Evolutionary conservation across 148 eudicot genomes (phyloP).

Genomic region (Limonium bicolor): DNA sequence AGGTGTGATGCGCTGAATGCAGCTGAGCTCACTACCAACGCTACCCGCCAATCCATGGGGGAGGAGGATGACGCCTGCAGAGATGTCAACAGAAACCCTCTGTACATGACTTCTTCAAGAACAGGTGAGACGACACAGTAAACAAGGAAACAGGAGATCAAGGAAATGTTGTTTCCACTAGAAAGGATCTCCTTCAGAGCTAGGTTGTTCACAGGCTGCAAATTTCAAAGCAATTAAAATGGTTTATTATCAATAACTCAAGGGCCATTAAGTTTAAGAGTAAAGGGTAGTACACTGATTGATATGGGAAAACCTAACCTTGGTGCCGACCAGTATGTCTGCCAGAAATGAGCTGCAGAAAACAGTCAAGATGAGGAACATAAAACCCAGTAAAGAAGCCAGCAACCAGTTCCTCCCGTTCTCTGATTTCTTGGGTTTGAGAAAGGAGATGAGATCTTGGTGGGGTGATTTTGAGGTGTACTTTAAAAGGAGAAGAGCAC

Average conservation of each 20-base stretch:
- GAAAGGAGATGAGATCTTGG: slow-evolving; percentile 21
- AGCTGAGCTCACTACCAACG: slow-evolving; percentile 53
- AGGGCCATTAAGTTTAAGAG: no score
- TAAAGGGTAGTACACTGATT: no score
- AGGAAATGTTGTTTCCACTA: slow-evolving; percentile 30
- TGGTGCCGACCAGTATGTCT: slow-evolving; percentile 32
- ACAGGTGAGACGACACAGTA: slow-evolving; percentile 67
- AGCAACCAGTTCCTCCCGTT: slow-evolving; percentile 52
- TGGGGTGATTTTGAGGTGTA: slow-evolving; percentile 34
- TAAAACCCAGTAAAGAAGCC: slow-evolving; percentile 48
- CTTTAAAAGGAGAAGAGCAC: slow-evolving; percentile 35
- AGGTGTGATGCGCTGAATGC: slow-evolving; percentile 70
- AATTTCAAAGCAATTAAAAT: no score
- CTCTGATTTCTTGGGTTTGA: slow-evolving; percentile 20
- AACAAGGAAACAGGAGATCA: slow-evolving; percentile 28
- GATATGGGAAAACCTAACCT: slow-evolving; percentile 40
- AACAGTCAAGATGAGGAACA: slow-evolving; percentile 34
- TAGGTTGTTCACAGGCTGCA: slow-evolving; percentile 52
- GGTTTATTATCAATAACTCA: no score
- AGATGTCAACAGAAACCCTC: slow-evolving; percentile 52
- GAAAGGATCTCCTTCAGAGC: slow-evolving; percentile 47
- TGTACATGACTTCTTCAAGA: slow-evolving; percentile 74
- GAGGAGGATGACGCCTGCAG: no score
- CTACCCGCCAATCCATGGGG: slow-evolving; percentile 54
- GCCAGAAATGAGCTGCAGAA: slow-evolving; percentile 42